Conservation (phyloP, 352 stramenopile species). For the Phytophthora brassicae region DNA sequence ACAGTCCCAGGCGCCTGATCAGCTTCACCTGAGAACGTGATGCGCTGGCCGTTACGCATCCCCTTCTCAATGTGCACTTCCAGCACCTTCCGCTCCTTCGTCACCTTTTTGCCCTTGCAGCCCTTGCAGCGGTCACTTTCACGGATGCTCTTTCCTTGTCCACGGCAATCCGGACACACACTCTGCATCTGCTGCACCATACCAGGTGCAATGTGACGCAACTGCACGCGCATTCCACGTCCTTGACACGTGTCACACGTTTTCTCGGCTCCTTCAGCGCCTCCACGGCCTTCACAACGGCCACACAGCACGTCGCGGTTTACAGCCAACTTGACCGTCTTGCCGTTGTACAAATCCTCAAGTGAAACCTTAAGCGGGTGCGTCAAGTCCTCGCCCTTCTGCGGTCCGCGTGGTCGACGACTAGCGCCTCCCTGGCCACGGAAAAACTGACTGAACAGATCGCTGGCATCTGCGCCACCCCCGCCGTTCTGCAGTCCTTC, state of each 20-base stretch:
- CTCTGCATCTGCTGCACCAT: constrained; percentile 99
- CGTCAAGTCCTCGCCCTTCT: constrained; percentile 95
- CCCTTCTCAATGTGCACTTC: constrained; percentile 99
- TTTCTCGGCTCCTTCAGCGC: constrained; percentile 93
- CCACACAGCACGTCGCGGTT: constrained; percentile 94
- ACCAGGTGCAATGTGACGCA: constrained; percentile 96
- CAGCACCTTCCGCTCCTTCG: constrained; percentile 97
- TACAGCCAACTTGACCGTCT: constrained; percentile 97
- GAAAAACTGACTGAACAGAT: constrained; percentile 99
- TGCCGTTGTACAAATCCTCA: constrained; percentile 99
- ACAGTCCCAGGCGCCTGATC: constrained; percentile 94
- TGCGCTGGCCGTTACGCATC: constrained; percentile 97
- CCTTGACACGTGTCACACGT: constrained; percentile 95
- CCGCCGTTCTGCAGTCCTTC: constrained; percentile 95
- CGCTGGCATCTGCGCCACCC: constrained; percentile 67
- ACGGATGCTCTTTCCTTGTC: constrained; percentile 94
- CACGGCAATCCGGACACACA: constrained; percentile 92
- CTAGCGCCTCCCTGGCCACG: constrained; percentile 60
- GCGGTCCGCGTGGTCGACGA: constrained; percentile 76
- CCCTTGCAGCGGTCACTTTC: constrained; percentile 93
- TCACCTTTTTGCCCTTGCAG: constrained; percentile 94
- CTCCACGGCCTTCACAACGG: constrained; percentile 86
- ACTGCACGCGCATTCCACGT: constrained; percentile 93
- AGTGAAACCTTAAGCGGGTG: constrained; percentile 96
- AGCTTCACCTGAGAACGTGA: constrained; percentile 96